Base-by-base conservation (phyloP, 768 basidiomycete species). In the Dioszegia crocea region DNA sequence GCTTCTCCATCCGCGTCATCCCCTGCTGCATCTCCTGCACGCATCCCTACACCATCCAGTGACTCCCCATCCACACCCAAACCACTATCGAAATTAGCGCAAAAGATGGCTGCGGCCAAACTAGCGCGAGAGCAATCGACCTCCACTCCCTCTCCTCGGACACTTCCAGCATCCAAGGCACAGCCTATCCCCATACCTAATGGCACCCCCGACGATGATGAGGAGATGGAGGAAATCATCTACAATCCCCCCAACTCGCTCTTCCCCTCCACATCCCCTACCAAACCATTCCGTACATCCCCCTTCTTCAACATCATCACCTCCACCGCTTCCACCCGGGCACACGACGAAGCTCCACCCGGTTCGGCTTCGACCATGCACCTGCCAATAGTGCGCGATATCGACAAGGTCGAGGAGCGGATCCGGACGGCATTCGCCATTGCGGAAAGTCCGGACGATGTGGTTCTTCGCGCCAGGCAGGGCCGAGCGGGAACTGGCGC, bases 401-500 rank as follows among this genome's bases (percentile, higher is more conserved):
- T 41, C 38, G 60, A 31, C 43, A 33, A 24, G 47, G 44, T 70
- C 16, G 55, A 63, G 27, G 29, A 53, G 27, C 61, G 66, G 26
- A 65, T 71, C 45, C 84, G 10, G 91, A 92, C 70, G 85, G 91
- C 66, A 8, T 73, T 73, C 31, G 54, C 56, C 0, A 57, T 21
- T 62, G 82, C 81, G 23, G 89, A 89, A 33, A 96, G 92, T 76
- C 94, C 94, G 21, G 94, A 98, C 66, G 94, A 97, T 68, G 78
- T 89, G 62, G 85, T 97, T 9, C 54, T 73, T 14, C 52, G 60
- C 2, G 66, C 61, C 27, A 36, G 68, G 40, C 59, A 63, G 44
- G 68, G 68, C 10, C 57, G 71, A 53, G 71, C 60, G 2, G 71
- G 67, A 10, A 67, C 65, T 5, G 65, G 64, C 6, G 59, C 57